Percentiles rank a stretch among this genome's conserved stretches.
Evolutionary conservation across 176 grass and related monocot genomes (phyloP).

Genomic region (Juncus inflexus): DNA sequence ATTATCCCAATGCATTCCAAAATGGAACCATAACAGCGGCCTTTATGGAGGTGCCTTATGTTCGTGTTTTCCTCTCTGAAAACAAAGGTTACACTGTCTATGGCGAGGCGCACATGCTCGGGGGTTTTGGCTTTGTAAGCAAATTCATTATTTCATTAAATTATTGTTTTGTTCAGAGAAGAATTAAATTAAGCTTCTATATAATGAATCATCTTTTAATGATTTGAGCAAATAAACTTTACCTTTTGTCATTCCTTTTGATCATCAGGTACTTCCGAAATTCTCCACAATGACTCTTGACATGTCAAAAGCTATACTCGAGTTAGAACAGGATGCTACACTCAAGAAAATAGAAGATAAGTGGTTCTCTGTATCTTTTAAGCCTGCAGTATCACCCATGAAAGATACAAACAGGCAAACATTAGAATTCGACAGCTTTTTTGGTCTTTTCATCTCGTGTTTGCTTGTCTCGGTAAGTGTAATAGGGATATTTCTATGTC

Average conservation of each 20-base stretch:
- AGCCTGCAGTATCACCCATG: not conserved
- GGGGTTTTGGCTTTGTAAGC: slow-evolving; percentile 34
- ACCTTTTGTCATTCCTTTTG: not conserved
- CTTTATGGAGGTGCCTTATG: slow-evolving; percentile 20
- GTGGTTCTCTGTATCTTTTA: not conserved
- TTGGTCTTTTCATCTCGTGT: not conserved
- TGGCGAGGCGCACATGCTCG: slow-evolving; percentile 13
- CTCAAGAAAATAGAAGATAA: slow-evolving; percentile 4
- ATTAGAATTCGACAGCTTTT: not conserved
- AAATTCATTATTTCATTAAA: not conserved
- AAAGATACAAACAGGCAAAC: not conserved
- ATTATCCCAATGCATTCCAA: not conserved
- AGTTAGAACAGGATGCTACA: not conserved
- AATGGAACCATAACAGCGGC: slow-evolving; percentile 7
- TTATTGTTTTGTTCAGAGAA: not conserved
- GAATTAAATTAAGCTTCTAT: not conserved
- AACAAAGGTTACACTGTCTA: not conserved
- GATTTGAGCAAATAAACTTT: not conserved
- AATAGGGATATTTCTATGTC: too few relatives aligned
- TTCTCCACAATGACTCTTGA: not conserved
- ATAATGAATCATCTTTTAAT: not conserved
- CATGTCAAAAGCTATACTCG: slow-evolving; percentile 18
- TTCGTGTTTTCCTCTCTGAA: slow-evolving; percentile 5
- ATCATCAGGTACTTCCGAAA: not conserved
- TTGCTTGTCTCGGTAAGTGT: too few relatives aligned